phyloP scores from a whole-genome alignment of 495 filamentous ascomycete species.

The Thozetella sp. region DNA sequence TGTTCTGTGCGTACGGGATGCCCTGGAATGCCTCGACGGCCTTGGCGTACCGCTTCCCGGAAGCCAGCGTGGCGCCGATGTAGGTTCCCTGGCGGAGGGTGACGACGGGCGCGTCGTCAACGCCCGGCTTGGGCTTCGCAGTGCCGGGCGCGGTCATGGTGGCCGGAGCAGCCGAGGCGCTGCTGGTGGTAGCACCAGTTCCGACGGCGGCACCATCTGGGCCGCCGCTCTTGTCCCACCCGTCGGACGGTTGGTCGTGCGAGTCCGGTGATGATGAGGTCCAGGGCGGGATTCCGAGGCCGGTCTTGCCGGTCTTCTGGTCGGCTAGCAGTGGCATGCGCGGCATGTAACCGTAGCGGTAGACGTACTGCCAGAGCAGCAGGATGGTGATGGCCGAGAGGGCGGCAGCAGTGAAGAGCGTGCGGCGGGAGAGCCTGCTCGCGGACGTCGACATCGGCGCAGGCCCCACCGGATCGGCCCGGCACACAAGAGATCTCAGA shows the following conservation, averaged over 20 bases:
- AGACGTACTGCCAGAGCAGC: constrained; percentile 5
- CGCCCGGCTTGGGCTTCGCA: background rate
- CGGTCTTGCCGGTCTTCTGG: background rate
- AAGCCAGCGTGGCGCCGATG: constrained; percentile 44
- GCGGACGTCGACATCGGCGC: background rate
- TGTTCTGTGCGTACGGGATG: constrained; percentile 60
- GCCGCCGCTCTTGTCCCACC: background rate
- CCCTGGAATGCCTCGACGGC: constrained; percentile 60
- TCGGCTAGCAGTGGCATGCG: background rate
- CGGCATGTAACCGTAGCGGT: background rate
- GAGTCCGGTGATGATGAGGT: too few relatives aligned
- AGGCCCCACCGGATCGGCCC: background rate
- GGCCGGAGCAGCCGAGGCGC: background rate
- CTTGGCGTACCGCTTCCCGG: constrained; percentile 39
- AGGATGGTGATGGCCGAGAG: constrained; percentile 3
- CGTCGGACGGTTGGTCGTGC: too few relatives aligned
- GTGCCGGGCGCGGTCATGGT: background rate
- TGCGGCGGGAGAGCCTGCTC: background rate
- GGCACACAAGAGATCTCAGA: too few relatives aligned
- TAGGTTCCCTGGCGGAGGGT: constrained; percentile 55
- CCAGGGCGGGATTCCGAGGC: background rate
- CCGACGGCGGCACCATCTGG: background rate
- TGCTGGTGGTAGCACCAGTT: background rate
- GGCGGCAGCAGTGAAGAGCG: constrained; percentile 4
- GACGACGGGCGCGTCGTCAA: constrained; percentile 27